These are phyloP conservation scores for Ceratocystiopsis sp. DNA, from an alignment of 2,329 filamentous ascomycete genomes.

Conservation along the genomic window DNA sequence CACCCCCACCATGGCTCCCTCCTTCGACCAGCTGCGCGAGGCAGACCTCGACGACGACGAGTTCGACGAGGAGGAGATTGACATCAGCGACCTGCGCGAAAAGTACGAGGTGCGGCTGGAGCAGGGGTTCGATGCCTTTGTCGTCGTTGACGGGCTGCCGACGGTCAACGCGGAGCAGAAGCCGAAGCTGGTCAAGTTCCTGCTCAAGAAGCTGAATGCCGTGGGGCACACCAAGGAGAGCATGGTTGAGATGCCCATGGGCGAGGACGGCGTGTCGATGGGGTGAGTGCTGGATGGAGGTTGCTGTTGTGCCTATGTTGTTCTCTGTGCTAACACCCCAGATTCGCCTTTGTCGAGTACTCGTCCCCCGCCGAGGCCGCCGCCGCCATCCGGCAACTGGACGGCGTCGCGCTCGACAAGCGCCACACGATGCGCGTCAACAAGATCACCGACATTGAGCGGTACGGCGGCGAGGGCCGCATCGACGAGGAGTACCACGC, in stretches of 20 bases:
- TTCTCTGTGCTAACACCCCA: constrained; percentile 18
- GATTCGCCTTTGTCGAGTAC: constrained; percentile 96
- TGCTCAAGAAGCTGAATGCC: constrained; percentile 79
- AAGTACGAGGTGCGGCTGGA: constrained; percentile 94
- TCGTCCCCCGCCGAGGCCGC: constrained; percentile 77
- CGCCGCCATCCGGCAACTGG: constrained; percentile 74
- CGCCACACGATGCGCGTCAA: constrained; percentile 91
- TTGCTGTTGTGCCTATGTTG: not conserved
- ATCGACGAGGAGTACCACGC: constrained; percentile 80
- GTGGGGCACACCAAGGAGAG: constrained; percentile 78
- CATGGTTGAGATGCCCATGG: constrained; percentile 83
- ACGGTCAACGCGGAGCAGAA: constrained; percentile 79
- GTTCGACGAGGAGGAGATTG: constrained; percentile 83
- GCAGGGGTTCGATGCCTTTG: constrained; percentile 88
- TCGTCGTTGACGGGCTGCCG: constrained; percentile 89
- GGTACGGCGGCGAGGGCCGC: constrained; percentile 84
- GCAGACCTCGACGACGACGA: constrained; percentile 75
- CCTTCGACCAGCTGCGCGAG: constrained; percentile 83
- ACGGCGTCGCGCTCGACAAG: constrained; percentile 82
- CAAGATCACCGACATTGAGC: constrained; percentile 95
- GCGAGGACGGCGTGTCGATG: constrained; percentile 70
- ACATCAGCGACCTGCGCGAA: constrained; percentile 84
- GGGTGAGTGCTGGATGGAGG: too few species aligned
- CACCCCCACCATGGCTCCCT: constrained; percentile 63
- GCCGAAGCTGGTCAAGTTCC: constrained; percentile 88